These are phyloP conservation scores for Aechmea fasciata DNA, from an alignment of 176 grass and related monocot species.

Conservation along the genomic window DNA sequence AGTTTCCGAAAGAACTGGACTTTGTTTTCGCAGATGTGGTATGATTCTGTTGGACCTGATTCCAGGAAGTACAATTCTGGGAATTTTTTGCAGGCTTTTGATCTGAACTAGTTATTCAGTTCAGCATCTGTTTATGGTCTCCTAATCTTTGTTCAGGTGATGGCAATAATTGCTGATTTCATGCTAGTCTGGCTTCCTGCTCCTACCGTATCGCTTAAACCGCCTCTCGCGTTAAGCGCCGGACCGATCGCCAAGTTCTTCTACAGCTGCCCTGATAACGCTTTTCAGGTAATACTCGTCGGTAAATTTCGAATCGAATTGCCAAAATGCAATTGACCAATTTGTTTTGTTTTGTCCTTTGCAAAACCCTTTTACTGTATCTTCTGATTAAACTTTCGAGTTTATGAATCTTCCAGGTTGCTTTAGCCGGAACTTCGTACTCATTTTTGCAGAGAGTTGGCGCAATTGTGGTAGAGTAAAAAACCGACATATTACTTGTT, in stretches of 20 bases:
- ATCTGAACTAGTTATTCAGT: background rate
- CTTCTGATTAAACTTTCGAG: conserved; percentile 13
- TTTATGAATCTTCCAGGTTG: conserved; percentile 42
- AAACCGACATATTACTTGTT: background rate
- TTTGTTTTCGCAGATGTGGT: conserved; percentile 94
- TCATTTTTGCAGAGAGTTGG: conserved; percentile 86
- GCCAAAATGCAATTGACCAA: background rate
- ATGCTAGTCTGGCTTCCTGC: conserved; percentile 99
- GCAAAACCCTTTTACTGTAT: background rate
- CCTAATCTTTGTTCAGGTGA: conserved; percentile 40
- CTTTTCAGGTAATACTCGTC: conserved; percentile 64
- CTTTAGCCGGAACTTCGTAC: conserved; percentile 82
- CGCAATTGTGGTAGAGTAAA: conserved; percentile 76
- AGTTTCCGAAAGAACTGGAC: conserved; percentile 92
- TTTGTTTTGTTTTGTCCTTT: background rate
- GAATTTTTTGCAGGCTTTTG: background rate
- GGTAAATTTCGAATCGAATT: background rate
- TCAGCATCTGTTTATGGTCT: too few species aligned
- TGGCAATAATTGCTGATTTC: conserved; percentile 99
- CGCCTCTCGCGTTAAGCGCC: conserved; percentile 52
- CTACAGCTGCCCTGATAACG: conserved; percentile 92
- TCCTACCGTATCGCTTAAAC: conserved; percentile 77
- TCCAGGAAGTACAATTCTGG: too few species aligned
- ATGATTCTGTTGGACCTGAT: conserved; percentile 17
- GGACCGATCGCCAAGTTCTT: conserved; percentile 78